Evolutionary conservation across 2,329 filamentous ascomycete genomes (phyloP).

Genomic region (Hypoxylon sp.): DNA sequence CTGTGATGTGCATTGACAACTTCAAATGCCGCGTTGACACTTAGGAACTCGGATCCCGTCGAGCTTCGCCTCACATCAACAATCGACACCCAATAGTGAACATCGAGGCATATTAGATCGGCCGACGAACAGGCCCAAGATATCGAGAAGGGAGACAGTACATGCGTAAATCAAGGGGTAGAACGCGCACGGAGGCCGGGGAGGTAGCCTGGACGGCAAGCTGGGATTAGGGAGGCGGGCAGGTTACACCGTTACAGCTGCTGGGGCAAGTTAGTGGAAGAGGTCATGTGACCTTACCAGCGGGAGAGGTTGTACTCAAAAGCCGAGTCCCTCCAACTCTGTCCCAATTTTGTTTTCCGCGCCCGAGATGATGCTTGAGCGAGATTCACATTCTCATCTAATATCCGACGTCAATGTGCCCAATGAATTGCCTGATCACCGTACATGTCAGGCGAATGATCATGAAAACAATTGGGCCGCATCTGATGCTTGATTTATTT

Average conservation of each 20-base stretch:
- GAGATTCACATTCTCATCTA: conserved; percentile 8
- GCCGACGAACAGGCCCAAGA: neutral
- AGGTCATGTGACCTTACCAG: neutral
- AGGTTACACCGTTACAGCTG: neutral
- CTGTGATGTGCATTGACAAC: neutral
- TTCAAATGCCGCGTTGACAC: neutral
- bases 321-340: neutral
- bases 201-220: neutral
- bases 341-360: conserved; percentile 11
- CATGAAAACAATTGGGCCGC: neutral
- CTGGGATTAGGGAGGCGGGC: neutral
- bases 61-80: neutral
- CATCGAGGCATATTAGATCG: neutral
- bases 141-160: neutral
- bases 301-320: neutral
- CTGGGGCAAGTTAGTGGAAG: neutral
- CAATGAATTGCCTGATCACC: conserved; percentile 24
- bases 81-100: neutral
- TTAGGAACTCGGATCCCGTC: neutral
- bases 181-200: neutral
- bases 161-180: neutral
- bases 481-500: conserved; percentile 10
- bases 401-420: conserved; percentile 17
- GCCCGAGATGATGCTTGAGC: conserved; percentile 2
- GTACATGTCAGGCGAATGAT: neutral